These are phyloP conservation scores for Aspergillus novofumigatus DNA, from an alignment of 2,329 filamentous ascomycete species.

Conservation along the genomic window DNA sequence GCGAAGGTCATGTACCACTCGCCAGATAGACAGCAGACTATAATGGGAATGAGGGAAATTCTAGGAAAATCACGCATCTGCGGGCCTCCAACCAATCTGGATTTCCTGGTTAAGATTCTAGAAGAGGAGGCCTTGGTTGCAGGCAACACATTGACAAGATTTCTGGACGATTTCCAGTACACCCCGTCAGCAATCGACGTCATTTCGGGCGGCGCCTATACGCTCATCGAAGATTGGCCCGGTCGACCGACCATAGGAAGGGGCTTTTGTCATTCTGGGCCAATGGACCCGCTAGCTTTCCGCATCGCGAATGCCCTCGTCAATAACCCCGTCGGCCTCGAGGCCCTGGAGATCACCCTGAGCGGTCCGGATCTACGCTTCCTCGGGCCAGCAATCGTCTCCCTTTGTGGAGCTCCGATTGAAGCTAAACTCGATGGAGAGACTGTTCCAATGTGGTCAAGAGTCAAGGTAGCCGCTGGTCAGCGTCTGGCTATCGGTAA, in stretches of 20 bases:
- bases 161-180: conserved; percentile 50
- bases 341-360: conserved; percentile 58
- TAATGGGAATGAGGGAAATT: conserved; percentile 42
- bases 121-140: conserved; percentile 41
- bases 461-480: conserved; percentile 47
- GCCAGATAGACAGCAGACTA: conserved; percentile 38
- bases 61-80: conserved; percentile 46
- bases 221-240: conserved; percentile 56
- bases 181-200: conserved; percentile 52
- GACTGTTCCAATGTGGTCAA: conserved; percentile 52
- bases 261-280: conserved; percentile 57
- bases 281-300: conserved; percentile 59
- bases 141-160: conserved; percentile 56
- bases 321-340: conserved; percentile 50
- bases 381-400: conserved; percentile 50
- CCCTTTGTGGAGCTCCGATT: conserved; percentile 55
- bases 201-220: conserved; percentile 53
- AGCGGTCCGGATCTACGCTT: conserved; percentile 58
- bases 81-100: conserved; percentile 55
- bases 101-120: conserved; percentile 53
- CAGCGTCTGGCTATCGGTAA: conserved; percentile 55
- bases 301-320: conserved; percentile 58
- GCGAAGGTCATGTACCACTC: conserved; percentile 58
- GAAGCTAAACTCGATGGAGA: conserved; percentile 49
- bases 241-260: conserved; percentile 54